Evolutionary conservation across 2,329 filamentous ascomycete genomes (phyloP).

Genomic region (Juglanconis oblonga): DNA sequence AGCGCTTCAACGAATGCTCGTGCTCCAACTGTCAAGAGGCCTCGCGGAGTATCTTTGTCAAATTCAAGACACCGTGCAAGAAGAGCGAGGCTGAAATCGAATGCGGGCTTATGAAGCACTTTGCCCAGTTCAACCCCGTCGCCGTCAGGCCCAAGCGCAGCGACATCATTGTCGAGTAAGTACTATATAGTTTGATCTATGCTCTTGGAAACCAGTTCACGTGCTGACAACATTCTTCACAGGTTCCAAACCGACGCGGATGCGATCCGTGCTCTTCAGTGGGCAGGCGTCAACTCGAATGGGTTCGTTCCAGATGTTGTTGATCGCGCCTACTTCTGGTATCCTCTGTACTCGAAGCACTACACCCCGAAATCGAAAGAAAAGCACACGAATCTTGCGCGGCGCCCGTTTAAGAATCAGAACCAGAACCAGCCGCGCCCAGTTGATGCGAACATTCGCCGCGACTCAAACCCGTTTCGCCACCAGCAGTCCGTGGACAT

Average conservation of each 20-base stretch:
- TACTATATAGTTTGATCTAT: not conserved
- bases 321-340: not conserved
- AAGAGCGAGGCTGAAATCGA: not conserved
- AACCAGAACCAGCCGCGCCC: not conserved
- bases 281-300: not conserved
- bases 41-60: conserved; percentile 6
- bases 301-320: not conserved
- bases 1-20: conserved; percentile 5
- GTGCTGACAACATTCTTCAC: not conserved
- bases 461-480: conserved; percentile 9
- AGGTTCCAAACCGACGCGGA: conserved; percentile 7
- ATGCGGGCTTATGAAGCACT: not conserved
- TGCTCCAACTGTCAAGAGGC: not conserved
- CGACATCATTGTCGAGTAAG: conserved; percentile 2
- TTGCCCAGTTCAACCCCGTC: not conserved
- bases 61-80: too few relatives aligned
- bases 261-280: conserved; percentile 5
- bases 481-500: not conserved
- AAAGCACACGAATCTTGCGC: conserved; percentile 1
- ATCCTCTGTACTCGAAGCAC: conserved; percentile 14
- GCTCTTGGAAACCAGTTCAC: not conserved
- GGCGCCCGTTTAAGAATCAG: not conserved
- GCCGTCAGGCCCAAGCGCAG: not conserved
- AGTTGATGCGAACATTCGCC: not conserved
- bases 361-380: not conserved